Evolutionary conservation across 208 protist species (phyloP), one percentile per base, ranked within the genome.

Genomic region (Trypanosoma avium): DNA sequence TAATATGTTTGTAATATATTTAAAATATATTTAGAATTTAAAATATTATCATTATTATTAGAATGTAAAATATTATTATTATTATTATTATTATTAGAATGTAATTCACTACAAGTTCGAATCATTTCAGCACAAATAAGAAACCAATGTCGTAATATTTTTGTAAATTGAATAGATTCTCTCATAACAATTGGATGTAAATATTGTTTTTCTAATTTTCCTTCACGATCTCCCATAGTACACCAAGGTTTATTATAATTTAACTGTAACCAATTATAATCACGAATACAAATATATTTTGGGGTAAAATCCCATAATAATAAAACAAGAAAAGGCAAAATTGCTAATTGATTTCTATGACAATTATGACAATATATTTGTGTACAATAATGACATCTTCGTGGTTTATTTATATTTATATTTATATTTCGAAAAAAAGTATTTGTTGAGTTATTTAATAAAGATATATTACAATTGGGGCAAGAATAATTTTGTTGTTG

Each of bases 341-440:
- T 24, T 1, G 50, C 38, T 19, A 4, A 3, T 29, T 21, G 26
- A 10, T 61, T 58, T 9, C 10, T 17, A 45, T 70, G 63, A 38
- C 52, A 70, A 12, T 33, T 2, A 40, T 62, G 63, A 40, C 52
- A 70, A 30, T 49, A 70, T 27, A 61, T 21, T 13, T 48, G 50
- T 21, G 33, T 59, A 33, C 63, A 70, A 22, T 70, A 70, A 42
- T 70, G 63, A 59, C 63, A 62, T 19, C 63, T 26, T 33, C 38
- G 47, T 35, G 63, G 63, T 50, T 50, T 43, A 6, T n/a, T n/a
- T n/a, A n/a, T n/a, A n/a, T n/a, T n/a, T n/a, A n/a, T n/a, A n/a
- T n/a, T n/a, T n/a, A n/a, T n/a, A n/a, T n/a, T n/a, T n/a, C n/a
- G n/a, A n/a, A n/a, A n/a, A n/a, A n/a, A n/a, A n/a, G n/a, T n/a